Evolutionary conservation across 23 red algal species (phyloP).

Genomic region (Cyanidioschyzon merolae): DNA sequence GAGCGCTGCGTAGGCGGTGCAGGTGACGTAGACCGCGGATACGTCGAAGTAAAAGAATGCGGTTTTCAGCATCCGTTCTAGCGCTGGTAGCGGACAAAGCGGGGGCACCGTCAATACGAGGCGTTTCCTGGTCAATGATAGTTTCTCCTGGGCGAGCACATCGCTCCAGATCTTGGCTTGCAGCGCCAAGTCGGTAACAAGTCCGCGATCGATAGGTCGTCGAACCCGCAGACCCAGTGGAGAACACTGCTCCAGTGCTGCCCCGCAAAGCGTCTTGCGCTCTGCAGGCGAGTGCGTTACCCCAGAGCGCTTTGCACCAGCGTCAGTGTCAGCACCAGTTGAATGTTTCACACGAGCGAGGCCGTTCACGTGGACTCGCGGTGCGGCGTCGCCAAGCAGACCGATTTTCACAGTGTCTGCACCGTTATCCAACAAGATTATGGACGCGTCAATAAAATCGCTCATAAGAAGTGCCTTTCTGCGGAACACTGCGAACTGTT

Average conservation of each 20-base stretch:
- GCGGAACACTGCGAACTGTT: no score
- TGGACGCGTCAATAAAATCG: not conserved
- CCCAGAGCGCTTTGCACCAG: constrained; percentile 20
- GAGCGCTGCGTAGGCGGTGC: constrained; percentile 28
- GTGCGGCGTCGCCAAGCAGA: not conserved
- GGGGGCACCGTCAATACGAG: constrained; percentile 53
- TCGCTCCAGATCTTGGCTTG: constrained; percentile 59
- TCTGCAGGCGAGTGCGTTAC: constrained; percentile 35
- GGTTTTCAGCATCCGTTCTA: constrained; percentile 35
- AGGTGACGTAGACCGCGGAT: constrained; percentile 16
- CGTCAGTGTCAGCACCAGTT: constrained; percentile 25
- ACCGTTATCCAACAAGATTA: constrained; percentile 62
- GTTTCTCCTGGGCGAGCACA: constrained; percentile 30
- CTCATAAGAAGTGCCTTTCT: no score
- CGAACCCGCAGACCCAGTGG: constrained; percentile 38
- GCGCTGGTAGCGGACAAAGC: constrained; percentile 32
- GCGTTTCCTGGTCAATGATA: not conserved
- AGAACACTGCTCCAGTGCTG: constrained; percentile 27
- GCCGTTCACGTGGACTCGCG: not conserved
- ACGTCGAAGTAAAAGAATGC: constrained; percentile 51
- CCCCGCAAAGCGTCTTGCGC: constrained; percentile 26
- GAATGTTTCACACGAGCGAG: constrained; percentile 33
- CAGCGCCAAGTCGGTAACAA: constrained; percentile 38
- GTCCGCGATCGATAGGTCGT: constrained; percentile 56
- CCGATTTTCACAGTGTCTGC: constrained; percentile 59